Evolutionary conservation across 768 basidiomycete genomes (phyloP).

Genomic region (Boletus vermiculosoides): DNA sequence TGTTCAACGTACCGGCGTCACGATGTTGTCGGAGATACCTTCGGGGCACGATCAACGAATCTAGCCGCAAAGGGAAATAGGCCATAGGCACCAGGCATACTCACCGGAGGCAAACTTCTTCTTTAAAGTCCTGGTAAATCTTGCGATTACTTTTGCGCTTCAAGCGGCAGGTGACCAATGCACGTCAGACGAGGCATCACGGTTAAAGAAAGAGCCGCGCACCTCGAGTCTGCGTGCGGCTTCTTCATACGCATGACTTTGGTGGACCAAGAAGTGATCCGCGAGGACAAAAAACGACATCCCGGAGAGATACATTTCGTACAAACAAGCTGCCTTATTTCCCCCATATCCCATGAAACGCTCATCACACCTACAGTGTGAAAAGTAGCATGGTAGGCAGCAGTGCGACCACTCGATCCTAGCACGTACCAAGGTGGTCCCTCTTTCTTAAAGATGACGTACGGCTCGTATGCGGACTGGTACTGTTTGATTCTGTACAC

Average conservation of each 20-base stretch:
- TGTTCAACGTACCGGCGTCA: slow-evolving; percentile 48
- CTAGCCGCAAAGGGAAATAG: not conserved
- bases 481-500: slow-evolving; percentile 77
- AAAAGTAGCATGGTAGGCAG: not conserved
- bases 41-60: not conserved
- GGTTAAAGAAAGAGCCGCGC: not conserved
- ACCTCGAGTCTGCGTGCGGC: slow-evolving; percentile 70
- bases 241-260: slow-evolving; percentile 82
- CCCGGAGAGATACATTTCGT: slow-evolving; percentile 87
- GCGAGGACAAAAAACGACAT: slow-evolving; percentile 79
- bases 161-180: no score
- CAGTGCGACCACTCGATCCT: not conserved
- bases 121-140: slow-evolving; percentile 74
- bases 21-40: slow-evolving; percentile 67
- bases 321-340: slow-evolving; percentile 91
- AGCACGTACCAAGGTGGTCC: slow-evolving; percentile 65
- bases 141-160: slow-evolving; percentile 76
- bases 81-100: not conserved
- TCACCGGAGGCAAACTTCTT: slow-evolving; percentile 70
- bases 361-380: slow-evolving; percentile 75
- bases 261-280: slow-evolving; percentile 88
- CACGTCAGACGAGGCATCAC: not conserved
- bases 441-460: slow-evolving; percentile 77
- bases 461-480: slow-evolving; percentile 86
- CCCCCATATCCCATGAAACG: slow-evolving; percentile 89